Base-by-base conservation (phyloP, 75 land plant genomes). In the Cryptomeria japonica region DNA sequence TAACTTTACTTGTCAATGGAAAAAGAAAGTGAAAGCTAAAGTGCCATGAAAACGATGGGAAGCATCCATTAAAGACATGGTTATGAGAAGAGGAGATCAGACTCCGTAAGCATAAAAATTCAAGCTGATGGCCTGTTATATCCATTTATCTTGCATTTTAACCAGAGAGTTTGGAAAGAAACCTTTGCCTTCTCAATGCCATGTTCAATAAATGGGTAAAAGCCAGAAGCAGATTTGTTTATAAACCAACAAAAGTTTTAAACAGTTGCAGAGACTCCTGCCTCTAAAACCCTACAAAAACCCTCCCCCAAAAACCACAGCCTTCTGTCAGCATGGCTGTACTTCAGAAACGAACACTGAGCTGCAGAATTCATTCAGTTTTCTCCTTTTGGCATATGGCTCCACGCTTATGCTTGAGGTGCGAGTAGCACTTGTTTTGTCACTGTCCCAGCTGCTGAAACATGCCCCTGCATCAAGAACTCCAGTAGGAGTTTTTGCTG, bases 401-500 rank as follows among this genome's bases (percentile, higher is more conserved):
- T 88, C 56, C 58, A 36, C 86, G 58, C 36, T 31, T 31, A 56
- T 78, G 37, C 82, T 88, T 82, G 83, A 55, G 31, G 31, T 47
- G 22, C 14, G 82, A 73, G 79, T 91, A 89, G 86, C 88, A 68
- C 90, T 75, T 75, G 77, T 75, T 34, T 75, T 75, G 12, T 75
- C 77, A 75, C 77, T 64, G 8, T 28, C 70, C 70, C 70, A 64
- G 31, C 70, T 64, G 70, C 70, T 91, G 41, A 80, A 89, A 83
- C 92, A 93, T 19, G 91, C 91, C 9, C 91, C 92, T 47, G 96
- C 96, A 78, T 94, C 96, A 41, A 95, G 93, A 58, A 95, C 94
- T 80, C 93, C 96, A 68, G 90, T 86, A 9, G 96, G 95, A 82
- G 84, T 42, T 16, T 82, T 82, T 11, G 46, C 49, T 38, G 84